phyloP scores from a whole-genome alignment of 768 basidiomycete genomes.

The Sporobolomyces phaffii region DNA sequence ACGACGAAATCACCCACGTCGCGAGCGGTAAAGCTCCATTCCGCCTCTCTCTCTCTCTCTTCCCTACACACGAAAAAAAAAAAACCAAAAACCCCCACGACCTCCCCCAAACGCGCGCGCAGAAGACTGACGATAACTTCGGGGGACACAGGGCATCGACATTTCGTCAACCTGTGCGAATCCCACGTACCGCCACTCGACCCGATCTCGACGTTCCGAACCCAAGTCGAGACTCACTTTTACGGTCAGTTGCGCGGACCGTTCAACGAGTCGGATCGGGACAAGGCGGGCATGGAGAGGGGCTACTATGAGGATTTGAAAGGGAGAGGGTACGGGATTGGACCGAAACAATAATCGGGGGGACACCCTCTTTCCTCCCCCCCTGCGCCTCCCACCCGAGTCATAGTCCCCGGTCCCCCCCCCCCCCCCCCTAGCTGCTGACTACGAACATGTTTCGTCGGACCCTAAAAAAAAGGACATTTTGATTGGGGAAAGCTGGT shows the following conservation, averaged over 20 bases:
- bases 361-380: too few species aligned
- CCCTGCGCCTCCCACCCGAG: too few species aligned
- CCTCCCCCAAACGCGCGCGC: too few species aligned
- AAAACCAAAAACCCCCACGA: too few species aligned
- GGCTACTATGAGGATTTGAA: conserved; percentile 67
- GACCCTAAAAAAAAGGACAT: too few species aligned
- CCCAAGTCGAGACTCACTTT: conserved; percentile 65
- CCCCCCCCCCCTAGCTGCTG: too few species aligned
- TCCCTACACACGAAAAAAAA: too few species aligned
- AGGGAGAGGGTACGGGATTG: conserved; percentile 51
- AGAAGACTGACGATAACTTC: too few species aligned
- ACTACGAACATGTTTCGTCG: too few species aligned
- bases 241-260: conserved; percentile 69
- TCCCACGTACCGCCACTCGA: conserved; percentile 47
- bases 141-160: conserved; percentile 14
- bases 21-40: conserved; percentile 52
- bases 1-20: conserved; percentile 71
- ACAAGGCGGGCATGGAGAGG: conserved; percentile 64
- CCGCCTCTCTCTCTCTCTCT: conserved; percentile 44
- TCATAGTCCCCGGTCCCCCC: too few species aligned
- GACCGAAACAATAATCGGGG: too few species aligned
- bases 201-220: conserved; percentile 62
- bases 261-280: conserved; percentile 69
- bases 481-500: too few species aligned
- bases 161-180: conserved; percentile 20